Evolutionary conservation across 257 asterid genomes (phyloP).

Genomic region (Echium plantagineum): DNA sequence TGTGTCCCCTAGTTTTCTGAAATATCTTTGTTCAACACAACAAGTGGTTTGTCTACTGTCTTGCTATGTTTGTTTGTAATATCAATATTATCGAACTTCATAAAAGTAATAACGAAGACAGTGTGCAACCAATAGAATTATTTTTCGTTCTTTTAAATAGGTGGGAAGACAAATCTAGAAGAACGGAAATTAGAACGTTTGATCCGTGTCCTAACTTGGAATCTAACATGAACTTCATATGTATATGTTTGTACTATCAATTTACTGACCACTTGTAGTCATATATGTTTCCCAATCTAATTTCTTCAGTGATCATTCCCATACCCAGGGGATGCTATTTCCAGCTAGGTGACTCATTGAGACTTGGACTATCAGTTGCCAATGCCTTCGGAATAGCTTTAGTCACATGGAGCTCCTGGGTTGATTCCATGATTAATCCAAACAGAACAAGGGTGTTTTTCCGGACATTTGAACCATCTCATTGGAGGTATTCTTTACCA

Average conservation of each 20-base stretch:
- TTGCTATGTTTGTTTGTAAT: no score
- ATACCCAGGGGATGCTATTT: constrained; percentile 66
- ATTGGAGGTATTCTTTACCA: constrained; percentile 49
- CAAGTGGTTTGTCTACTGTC: no score
- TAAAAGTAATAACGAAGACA: no score
- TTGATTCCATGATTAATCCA: constrained; percentile 42
- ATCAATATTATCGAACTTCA: no score
- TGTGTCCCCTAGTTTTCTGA: no score
- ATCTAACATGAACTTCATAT: neutral
- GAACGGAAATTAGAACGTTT: no score
- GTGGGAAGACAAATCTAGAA: neutral
- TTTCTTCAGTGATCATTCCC: constrained; percentile 10
- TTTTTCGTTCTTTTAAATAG: no score
- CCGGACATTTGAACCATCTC: constrained; percentile 76
- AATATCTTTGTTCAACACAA: no score
- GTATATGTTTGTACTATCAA: neutral
- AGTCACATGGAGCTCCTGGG: constrained; percentile 70
- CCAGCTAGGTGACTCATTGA: constrained; percentile 43
- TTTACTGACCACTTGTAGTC: constrained; percentile 1
- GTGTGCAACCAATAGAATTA: no score
- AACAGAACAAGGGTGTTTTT: constrained; percentile 48
- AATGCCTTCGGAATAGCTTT: constrained; percentile 47
- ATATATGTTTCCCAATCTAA: constrained; percentile 15
- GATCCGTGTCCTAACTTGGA: neutral
- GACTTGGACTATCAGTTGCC: constrained; percentile 52